phyloP scores from a whole-genome alignment of 345 rosid species.

The Pseudoturritis turrita region DNA sequence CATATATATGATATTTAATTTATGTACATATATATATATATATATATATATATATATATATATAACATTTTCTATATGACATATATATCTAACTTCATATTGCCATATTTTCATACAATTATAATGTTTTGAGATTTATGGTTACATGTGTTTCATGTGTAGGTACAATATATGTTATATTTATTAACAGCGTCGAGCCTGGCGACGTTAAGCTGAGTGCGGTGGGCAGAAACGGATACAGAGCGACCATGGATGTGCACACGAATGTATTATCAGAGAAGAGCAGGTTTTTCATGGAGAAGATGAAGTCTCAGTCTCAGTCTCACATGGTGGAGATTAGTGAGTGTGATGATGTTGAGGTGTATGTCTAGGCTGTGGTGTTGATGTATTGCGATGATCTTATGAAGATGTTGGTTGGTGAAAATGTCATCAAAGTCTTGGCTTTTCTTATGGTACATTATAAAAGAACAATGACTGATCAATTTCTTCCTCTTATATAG shows the following conservation, averaged over 20 bases:
- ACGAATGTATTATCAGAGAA: conserved; percentile 50
- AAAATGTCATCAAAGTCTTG: conserved; percentile 54
- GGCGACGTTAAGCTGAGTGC: conserved; percentile 68
- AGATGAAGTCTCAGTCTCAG: conserved; percentile 40
- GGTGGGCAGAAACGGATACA: conserved; percentile 54
- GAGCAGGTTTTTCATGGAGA: conserved; percentile 62
- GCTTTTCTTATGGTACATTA: conserved; percentile 61
- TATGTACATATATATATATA: too few relatives aligned
- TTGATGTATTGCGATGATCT: conserved; percentile 71
- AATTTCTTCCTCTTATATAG: background rate
- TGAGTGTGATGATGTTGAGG: conserved; percentile 76
- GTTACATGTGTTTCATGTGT: too few relatives aligned
- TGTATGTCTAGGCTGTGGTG: conserved; percentile 63
- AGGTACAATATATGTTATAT: too few relatives aligned
- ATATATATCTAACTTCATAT: too few relatives aligned
- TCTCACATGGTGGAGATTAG: conserved; percentile 71
- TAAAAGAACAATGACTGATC: background rate
- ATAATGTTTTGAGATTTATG: too few relatives aligned
- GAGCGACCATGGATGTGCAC: conserved; percentile 61
- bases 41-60: too few relatives aligned
- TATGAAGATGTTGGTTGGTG: conserved; percentile 59
- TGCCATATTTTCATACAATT: too few relatives aligned
- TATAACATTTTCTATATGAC: too few relatives aligned
- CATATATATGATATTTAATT: too few relatives aligned
- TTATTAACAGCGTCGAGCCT: conserved; percentile 26